Conservation (phyloP, 2,329 filamentous ascomycete genomes). For the Orbilia ellipsospora region DNA sequence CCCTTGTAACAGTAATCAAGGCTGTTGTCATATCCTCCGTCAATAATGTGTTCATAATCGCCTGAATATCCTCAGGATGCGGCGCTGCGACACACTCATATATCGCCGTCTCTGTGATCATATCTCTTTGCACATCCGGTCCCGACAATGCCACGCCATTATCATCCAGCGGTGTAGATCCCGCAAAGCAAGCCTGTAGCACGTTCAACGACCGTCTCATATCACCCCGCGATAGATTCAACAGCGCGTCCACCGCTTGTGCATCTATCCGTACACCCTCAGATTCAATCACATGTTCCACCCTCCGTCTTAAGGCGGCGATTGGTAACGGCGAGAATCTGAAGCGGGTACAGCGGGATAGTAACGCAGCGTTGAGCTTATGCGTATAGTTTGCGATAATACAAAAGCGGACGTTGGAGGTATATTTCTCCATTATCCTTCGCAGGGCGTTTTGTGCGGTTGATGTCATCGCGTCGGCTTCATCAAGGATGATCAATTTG, state of each 20-base stretch:
- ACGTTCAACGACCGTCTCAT: constrained; percentile 97
- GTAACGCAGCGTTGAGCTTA: constrained; percentile 90
- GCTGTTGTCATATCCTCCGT: constrained; percentile 91
- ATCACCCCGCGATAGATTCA: constrained; percentile 89
- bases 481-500: constrained; percentile 97
- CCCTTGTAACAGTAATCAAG: constrained; percentile 83
- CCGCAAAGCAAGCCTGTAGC: constrained; percentile 94
- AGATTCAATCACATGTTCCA: constrained; percentile 88
- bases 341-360: constrained; percentile 94
- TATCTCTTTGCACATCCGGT: constrained; percentile 78
- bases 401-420: constrained; percentile 95
- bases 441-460: constrained; percentile 97
- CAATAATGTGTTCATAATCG: constrained; percentile 85
- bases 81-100: constrained; percentile 98
- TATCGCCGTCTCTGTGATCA: constrained; percentile 90
- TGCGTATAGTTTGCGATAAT: constrained; percentile 99
- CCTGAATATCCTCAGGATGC: constrained; percentile 85
- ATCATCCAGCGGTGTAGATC: constrained; percentile 69
- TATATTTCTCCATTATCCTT: constrained; percentile 99
- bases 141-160: constrained; percentile 68
- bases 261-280: constrained; percentile 85
- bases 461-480: constrained; percentile 99
- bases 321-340: constrained; percentile 94
- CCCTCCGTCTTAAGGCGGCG: constrained; percentile 81
- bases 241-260: constrained; percentile 83